Conservation (phyloP, 345 rosid species). For the Anacardium occidentale region DNA sequence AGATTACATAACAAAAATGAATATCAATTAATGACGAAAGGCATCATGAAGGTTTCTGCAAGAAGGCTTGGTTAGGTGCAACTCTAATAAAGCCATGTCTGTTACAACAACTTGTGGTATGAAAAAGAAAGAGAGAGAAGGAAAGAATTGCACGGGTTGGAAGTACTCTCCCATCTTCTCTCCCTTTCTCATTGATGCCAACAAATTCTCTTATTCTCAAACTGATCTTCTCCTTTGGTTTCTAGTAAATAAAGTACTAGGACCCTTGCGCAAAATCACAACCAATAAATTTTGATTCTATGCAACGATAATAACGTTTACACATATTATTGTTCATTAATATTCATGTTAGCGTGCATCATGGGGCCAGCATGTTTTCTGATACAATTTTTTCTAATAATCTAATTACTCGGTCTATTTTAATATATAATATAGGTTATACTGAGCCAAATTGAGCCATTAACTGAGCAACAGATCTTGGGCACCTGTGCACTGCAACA, state of each 20-base stretch:
- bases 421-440: conserved; percentile 50
- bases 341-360: neutral
- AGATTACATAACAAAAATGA: conserved; percentile 11
- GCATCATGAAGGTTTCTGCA: conserved; percentile 34
- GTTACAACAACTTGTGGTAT: conserved; percentile 39
- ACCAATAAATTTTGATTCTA: neutral
- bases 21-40: conserved; percentile 37
- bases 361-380: neutral
- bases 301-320: neutral
- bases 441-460: conserved; percentile 71
- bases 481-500: conserved; percentile 89
- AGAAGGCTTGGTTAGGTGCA: conserved; percentile 55
- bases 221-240: conserved; percentile 33
- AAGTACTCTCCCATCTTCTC: conserved; percentile 10
- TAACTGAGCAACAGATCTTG: conserved; percentile 83
- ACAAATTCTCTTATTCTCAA: conserved; percentile 22
- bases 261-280: neutral
- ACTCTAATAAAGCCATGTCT: conserved; percentile 50
- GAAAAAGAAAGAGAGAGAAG: neutral
- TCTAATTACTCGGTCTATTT: neutral
- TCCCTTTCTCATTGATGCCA: conserved; percentile 16
- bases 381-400: neutral
- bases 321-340: neutral
- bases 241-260: conserved; percentile 21
- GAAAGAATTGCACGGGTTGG: conserved; percentile 29